These are phyloP conservation scores for Asclepias syriaca DNA, from an alignment of 257 asterid genomes.

Conservation along the genomic window DNA sequence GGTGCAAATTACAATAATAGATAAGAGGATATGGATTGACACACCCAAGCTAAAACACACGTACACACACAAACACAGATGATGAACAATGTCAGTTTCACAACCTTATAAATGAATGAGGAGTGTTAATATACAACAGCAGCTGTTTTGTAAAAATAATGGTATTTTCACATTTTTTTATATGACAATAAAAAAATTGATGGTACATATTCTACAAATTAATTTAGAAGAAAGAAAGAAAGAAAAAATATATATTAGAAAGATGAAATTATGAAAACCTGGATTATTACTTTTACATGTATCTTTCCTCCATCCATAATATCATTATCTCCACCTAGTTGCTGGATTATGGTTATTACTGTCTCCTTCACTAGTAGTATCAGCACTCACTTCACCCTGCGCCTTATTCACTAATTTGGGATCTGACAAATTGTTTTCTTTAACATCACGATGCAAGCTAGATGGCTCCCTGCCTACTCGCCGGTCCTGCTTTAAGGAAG, in stretches of 20 bases:
- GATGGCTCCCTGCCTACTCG: slow-evolving; percentile 42
- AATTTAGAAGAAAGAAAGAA: neutral
- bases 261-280: slow-evolving; percentile 18
- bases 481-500: slow-evolving; percentile 44
- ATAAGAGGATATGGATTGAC: slow-evolving; percentile 3
- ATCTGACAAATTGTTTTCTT: slow-evolving; percentile 30
- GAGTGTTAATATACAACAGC: slow-evolving; percentile 12
- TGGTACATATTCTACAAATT: slow-evolving; percentile 18
- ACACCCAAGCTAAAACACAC: slow-evolving; percentile 2
- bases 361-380: slow-evolving; percentile 42
- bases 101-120: slow-evolving; percentile 12
- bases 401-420: slow-evolving; percentile 34
- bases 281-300: slow-evolving; percentile 16
- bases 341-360: slow-evolving; percentile 37
- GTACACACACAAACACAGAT: neutral
- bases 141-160: slow-evolving; percentile 7
- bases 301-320: slow-evolving; percentile 1
- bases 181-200: slow-evolving; percentile 4
- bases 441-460: slow-evolving; percentile 33
- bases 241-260: slow-evolving; percentile 14
- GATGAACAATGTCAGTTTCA: neutral
- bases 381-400: slow-evolving; percentile 36
- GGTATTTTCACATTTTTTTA: slow-evolving; percentile 8
- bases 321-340: slow-evolving; percentile 35
- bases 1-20: slow-evolving; percentile 3